These are phyloP conservation scores for Phytophthora sp. DNA, from an alignment of 352 stramenopile species.

Conservation along the genomic window DNA sequence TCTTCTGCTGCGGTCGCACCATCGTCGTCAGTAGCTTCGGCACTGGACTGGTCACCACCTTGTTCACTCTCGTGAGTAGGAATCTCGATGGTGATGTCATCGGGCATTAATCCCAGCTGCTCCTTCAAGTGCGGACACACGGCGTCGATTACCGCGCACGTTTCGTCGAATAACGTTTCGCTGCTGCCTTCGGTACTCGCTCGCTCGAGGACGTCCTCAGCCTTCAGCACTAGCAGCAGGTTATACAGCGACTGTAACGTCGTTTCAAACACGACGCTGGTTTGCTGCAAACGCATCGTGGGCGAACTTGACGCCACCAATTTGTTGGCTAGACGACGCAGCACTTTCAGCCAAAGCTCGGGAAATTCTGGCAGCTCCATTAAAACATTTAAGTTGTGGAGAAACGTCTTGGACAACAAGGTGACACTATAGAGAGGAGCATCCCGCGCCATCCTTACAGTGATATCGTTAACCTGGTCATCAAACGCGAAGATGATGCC, in stretches of 20 bases:
- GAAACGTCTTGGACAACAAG: slow-evolving; percentile 86
- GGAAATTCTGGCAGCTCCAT: slow-evolving; percentile 71
- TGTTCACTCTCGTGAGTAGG: slow-evolving; percentile 23
- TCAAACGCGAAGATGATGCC: slow-evolving; percentile 91
- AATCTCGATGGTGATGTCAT: slow-evolving; percentile 33
- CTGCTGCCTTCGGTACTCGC: slow-evolving; percentile 46
- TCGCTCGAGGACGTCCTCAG: slow-evolving; percentile 75
- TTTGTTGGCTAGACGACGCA: slow-evolving; percentile 78
- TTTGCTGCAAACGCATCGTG: slow-evolving; percentile 41
- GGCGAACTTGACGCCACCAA: slow-evolving; percentile 52
- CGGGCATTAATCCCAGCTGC: slow-evolving; percentile 65
- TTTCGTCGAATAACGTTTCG: slow-evolving; percentile 72
- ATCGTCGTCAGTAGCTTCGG: slow-evolving; percentile 2
- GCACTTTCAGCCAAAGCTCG: slow-evolving; percentile 78
- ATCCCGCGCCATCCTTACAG: slow-evolving; percentile 63
- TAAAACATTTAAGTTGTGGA: slow-evolving; percentile 83
- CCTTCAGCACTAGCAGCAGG: slow-evolving; percentile 81
- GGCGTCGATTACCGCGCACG: slow-evolving; percentile 70
- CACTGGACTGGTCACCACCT: slow-evolving; percentile 4
- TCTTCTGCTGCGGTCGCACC: not conserved
- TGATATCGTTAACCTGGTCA: slow-evolving; percentile 72
- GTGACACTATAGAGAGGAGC: slow-evolving; percentile 83
- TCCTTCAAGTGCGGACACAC: slow-evolving; percentile 82
- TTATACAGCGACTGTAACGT: slow-evolving; percentile 90
- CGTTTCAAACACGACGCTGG: slow-evolving; percentile 81